A percentile compares a stretch with the other conserved stretches of the same genome.
Conservation (phyloP, 2,329 filamentous ascomycete species). For the Hypoxylon sp. region DNA sequence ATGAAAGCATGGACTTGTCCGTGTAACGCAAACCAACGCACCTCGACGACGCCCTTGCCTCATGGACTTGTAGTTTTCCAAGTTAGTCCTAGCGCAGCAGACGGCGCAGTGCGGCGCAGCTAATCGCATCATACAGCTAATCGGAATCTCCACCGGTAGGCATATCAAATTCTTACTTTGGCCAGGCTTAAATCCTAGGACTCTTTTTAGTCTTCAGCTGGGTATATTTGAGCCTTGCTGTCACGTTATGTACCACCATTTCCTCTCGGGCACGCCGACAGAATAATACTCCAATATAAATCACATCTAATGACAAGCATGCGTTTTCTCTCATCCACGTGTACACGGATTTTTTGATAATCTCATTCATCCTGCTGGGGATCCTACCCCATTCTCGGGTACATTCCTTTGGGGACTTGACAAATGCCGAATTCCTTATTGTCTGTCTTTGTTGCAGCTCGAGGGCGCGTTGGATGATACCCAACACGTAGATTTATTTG, state of each 20-base stretch:
- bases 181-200: conserved; percentile 11
- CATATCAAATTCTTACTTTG: conserved; percentile 21
- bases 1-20: conserved; percentile 11
- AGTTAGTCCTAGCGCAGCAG: conserved; percentile 29
- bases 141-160: conserved; percentile 27
- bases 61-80: conserved; percentile 26
- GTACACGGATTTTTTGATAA: conserved; percentile 6
- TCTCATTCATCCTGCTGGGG: conserved; percentile 7
- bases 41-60: conserved; percentile 19
- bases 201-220: conserved; percentile 23
- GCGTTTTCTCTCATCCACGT: conserved; percentile 6
- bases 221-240: conserved; percentile 4
- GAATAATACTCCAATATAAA: conserved; percentile 1
- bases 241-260: conserved; percentile 13
- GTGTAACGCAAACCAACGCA: conserved; percentile 31
- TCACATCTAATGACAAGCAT: background rate
- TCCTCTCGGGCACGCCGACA: conserved; percentile 30
- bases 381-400: conserved; percentile 17
- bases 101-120: conserved; percentile 26
- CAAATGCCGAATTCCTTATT: background rate
- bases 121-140: conserved; percentile 29
- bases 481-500: background rate
- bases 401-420: conserved; percentile 9
- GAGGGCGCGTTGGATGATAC: conserved; percentile 1
- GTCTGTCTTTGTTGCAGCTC: conserved; percentile 1